A percentile compares a stretch with the other conserved stretches of the same genome.
Conservation (phyloP, 2,329 filamentous ascomycete species). For the Microdochium nivale region DNA sequence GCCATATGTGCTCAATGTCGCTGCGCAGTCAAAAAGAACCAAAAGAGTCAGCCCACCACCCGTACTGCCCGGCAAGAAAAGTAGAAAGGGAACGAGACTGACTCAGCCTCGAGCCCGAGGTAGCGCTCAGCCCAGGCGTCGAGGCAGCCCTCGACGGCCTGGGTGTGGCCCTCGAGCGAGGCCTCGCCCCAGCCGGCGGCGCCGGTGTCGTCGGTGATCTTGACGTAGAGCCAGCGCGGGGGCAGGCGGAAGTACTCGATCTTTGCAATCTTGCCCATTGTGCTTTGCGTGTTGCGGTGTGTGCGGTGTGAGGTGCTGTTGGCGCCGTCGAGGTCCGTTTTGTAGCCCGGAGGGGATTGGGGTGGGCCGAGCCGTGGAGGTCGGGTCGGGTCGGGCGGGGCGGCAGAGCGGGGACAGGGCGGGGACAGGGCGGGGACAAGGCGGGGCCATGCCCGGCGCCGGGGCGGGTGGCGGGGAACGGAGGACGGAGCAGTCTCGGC, state of each 20-base stretch:
- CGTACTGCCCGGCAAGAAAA: neutral
- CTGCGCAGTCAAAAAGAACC: slow-evolving; percentile 24
- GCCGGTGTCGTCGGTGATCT: slow-evolving; percentile 59
- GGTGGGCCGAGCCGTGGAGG: no score
- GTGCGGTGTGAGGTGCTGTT: no score
- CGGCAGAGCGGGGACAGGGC: no score
- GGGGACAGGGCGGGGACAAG: no score
- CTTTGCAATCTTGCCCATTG: slow-evolving; percentile 53
- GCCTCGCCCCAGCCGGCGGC: slow-evolving; percentile 67
- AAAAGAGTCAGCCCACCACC: neutral
- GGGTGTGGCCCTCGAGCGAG: slow-evolving; percentile 63
- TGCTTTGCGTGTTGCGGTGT: neutral
- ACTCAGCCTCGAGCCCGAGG: slow-evolving; percentile 64
- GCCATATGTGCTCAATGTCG: slow-evolving; percentile 77
- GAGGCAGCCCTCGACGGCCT: slow-evolving; percentile 66
- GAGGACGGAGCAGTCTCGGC: no score
- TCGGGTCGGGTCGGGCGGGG: no score
- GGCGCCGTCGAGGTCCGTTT: no score
- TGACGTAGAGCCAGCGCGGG: slow-evolving; percentile 71
- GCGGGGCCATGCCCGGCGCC: no score
- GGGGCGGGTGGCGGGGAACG: no score
- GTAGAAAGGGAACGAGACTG: slow-evolving; percentile 11
- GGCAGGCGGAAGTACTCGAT: slow-evolving; percentile 70
- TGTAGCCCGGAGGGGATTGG: no score
- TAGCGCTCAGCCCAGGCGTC: slow-evolving; percentile 57